phyloP scores from a whole-genome alignment of 176 grass and related monocot genomes.

The Aegilops tauschii region DNA sequence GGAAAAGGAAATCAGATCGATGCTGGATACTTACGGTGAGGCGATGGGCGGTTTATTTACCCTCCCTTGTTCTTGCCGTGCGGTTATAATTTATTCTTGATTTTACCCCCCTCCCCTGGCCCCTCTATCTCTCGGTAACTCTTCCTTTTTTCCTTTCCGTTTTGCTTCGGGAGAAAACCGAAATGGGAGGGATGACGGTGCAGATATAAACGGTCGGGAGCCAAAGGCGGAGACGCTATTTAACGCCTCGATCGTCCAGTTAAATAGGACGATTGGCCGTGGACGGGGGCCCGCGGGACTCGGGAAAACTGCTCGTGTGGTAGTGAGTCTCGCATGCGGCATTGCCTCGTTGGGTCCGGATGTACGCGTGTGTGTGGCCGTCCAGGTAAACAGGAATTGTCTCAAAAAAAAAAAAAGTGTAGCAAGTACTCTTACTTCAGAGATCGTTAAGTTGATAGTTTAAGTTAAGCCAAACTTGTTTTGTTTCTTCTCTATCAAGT shows the following conservation, averaged over 20 bases:
- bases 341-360: too few relatives aligned
- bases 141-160: background rate
- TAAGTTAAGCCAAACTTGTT: too few relatives aligned
- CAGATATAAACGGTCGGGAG: conserved; percentile 39
- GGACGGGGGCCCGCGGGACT: background rate
- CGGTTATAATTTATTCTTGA: conserved; percentile 11
- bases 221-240: background rate
- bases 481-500: too few relatives aligned
- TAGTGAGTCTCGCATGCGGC: background rate
- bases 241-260: background rate
- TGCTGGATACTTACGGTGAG: background rate
- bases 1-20: background rate
- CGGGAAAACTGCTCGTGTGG: background rate
- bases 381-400: too few relatives aligned
- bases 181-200: background rate
- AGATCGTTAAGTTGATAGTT: too few relatives aligned
- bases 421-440: too few relatives aligned
- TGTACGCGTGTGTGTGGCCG: too few relatives aligned
- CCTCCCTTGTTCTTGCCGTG: background rate
- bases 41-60: conserved; percentile 7
- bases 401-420: too few relatives aligned
- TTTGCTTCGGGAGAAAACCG: conserved; percentile 27
- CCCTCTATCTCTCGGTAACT: background rate
- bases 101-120: background rate
- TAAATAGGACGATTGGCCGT: background rate